These are phyloP conservation scores for Ciborinia camelliae DNA, from an alignment of 2,329 filamentous ascomycete species.

Conservation along the genomic window DNA sequence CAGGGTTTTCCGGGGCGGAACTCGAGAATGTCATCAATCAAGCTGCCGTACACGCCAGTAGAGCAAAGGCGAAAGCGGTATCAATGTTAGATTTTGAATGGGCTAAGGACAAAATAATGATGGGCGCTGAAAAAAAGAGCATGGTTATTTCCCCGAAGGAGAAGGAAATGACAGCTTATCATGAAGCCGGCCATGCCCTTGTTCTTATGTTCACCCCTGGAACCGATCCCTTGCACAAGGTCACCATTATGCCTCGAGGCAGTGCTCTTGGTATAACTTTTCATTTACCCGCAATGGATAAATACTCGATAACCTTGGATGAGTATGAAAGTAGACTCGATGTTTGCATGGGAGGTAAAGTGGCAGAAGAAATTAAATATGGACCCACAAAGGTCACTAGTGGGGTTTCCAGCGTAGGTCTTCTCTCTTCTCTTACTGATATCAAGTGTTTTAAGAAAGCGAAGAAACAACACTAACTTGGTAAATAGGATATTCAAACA, in stretches of 20 bases:
- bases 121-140: slow-evolving; percentile 89
- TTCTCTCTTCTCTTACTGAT: not conserved
- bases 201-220: slow-evolving; percentile 78
- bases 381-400: slow-evolving; percentile 89
- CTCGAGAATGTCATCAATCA: slow-evolving; percentile 97
- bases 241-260: slow-evolving; percentile 91
- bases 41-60: slow-evolving; percentile 90
- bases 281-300: slow-evolving; percentile 86
- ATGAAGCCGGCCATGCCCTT: slow-evolving; percentile 92
- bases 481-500: slow-evolving; percentile 67
- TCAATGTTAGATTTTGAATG: slow-evolving; percentile 83
- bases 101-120: slow-evolving; percentile 97
- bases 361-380: slow-evolving; percentile 87
- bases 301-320: slow-evolving; percentile 80
- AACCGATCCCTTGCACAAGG: slow-evolving; percentile 83
- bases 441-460: not conserved
- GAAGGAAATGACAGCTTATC: slow-evolving; percentile 92
- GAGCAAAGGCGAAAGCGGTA: slow-evolving; percentile 73
- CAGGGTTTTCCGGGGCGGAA: slow-evolving; percentile 91
- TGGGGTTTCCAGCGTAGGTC: slow-evolving; percentile 72
- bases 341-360: slow-evolving; percentile 79
- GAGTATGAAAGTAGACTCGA: slow-evolving; percentile 81
- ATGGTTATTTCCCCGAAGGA: slow-evolving; percentile 91
- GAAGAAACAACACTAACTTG: slow-evolving; percentile 35
- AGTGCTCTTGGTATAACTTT: slow-evolving; percentile 82